Percentiles rank a stretch among this genome's conserved stretches.
These are phyloP conservation scores for Rachicladosporium sp. DNA, from an alignment of 2,329 filamentous ascomycete species.

Conservation along the genomic window DNA sequence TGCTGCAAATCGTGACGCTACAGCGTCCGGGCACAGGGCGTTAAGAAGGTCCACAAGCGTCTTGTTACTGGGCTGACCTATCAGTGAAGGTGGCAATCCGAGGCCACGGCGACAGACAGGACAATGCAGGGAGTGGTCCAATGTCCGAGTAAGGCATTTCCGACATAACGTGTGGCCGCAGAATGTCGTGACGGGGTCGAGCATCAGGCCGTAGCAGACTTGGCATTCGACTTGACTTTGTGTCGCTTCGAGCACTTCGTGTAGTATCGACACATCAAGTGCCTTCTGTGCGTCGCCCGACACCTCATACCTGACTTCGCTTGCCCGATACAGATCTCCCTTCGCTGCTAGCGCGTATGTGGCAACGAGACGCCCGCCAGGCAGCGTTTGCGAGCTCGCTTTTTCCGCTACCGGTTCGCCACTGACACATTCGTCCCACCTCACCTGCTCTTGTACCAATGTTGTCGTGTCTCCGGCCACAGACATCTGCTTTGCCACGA, in stretches of 20 bases:
- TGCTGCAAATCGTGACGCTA: conserved; percentile 46
- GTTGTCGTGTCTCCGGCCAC: conserved; percentile 23
- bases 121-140: conserved; percentile 68
- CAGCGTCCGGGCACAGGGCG: conserved; percentile 55
- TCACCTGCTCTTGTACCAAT: conserved; percentile 30
- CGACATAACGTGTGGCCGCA: conserved; percentile 89
- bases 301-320: conserved; percentile 12
- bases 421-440: conserved; percentile 23
- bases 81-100: conserved; percentile 38
- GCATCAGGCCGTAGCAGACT: conserved; percentile 70
- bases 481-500: conserved; percentile 34
- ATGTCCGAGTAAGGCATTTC: conserved; percentile 59
- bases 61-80: conserved; percentile 46
- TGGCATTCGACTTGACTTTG: conserved; percentile 73
- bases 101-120: conserved; percentile 65
- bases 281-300: conserved; percentile 25
- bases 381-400: conserved; percentile 30
- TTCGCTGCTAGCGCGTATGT: conserved; percentile 54
- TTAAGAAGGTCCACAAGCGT: conserved; percentile 51
- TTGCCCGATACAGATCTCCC: conserved; percentile 46
- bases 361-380: conserved; percentile 50
- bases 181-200: conserved; percentile 70
- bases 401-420: conserved; percentile 23
- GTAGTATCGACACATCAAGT: conserved; percentile 41
- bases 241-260: conserved; percentile 47